These are phyloP conservation scores for Cerrena zonata DNA, from an alignment of 1,284 basidiomycete genomes.

Conservation along the genomic window DNA sequence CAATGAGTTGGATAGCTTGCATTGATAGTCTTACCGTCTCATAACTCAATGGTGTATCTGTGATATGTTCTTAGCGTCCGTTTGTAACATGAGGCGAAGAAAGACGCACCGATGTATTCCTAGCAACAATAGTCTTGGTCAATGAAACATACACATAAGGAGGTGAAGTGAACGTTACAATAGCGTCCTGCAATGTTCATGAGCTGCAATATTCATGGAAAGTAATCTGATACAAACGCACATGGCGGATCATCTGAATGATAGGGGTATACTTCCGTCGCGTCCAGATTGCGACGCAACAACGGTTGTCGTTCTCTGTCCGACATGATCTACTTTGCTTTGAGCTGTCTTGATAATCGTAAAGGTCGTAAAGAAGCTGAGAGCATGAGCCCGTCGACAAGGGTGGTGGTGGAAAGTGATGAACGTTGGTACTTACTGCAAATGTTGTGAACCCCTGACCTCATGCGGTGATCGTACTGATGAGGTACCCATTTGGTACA, in stretches of 20 bases:
- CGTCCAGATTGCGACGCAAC: slow-evolving; percentile 42
- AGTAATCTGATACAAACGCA: slow-evolving; percentile 26
- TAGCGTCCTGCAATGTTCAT: slow-evolving; percentile 44
- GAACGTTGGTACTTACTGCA: too few relatives aligned
- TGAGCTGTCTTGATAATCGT: not conserved
- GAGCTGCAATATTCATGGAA: slow-evolving; percentile 6
- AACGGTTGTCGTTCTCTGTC: slow-evolving; percentile 31
- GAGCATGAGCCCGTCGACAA: not conserved
- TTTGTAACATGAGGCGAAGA: not conserved
- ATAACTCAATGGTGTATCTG: slow-evolving; percentile 72
- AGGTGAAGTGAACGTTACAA: slow-evolving; percentile 31
- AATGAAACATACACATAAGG: not conserved
- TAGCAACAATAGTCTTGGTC: slow-evolving; percentile 20
- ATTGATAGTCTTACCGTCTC: slow-evolving; percentile 47
- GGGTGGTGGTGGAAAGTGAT: not conserved
- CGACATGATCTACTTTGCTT: slow-evolving; percentile 18
- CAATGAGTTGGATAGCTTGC: not conserved
- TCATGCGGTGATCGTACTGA: too few relatives aligned
- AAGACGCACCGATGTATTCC: slow-evolving; percentile 56
- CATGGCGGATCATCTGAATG: slow-evolving; percentile 62
- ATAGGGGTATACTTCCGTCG: slow-evolving; percentile 65
- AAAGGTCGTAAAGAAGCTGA: not conserved
- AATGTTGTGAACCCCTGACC: too few relatives aligned
- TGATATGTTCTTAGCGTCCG: slow-evolving; percentile 10
- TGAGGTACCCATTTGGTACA: too few relatives aligned